phyloP scores from a whole-genome alignment of 2,329 filamentous ascomycete genomes.

The Mariannaea sp. region DNA sequence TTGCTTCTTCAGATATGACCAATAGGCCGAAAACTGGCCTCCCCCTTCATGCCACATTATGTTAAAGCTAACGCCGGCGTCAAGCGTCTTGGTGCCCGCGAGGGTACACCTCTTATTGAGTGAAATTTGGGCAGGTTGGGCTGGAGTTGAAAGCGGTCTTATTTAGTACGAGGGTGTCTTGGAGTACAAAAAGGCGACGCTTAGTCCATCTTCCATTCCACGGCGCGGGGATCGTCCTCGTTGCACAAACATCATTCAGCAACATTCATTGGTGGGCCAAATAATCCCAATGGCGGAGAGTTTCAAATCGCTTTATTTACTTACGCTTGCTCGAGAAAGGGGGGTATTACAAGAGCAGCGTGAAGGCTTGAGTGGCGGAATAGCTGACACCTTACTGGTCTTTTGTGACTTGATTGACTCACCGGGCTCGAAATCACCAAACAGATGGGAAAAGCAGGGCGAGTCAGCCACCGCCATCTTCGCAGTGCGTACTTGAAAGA shows the following conservation, averaged over 20 bases:
- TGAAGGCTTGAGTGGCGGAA: constrained; percentile 8
- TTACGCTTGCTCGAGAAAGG: not conserved
- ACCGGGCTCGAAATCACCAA: constrained; percentile 1
- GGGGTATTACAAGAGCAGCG: not conserved
- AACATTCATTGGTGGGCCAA: not conserved
- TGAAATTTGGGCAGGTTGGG: not conserved
- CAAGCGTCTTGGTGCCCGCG: not conserved
- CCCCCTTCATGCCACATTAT: not conserved
- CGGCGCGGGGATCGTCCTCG: not conserved
- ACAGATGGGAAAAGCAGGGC: not conserved
- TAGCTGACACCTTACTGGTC: not conserved
- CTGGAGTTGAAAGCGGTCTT: not conserved
- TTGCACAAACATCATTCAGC: not conserved
- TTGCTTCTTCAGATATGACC: not conserved
- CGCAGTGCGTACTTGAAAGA: not conserved
- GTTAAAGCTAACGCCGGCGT: not conserved
- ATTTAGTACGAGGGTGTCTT: no score
- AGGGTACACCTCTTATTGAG: not conserved
- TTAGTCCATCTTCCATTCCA: not conserved
- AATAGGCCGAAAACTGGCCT: not conserved
- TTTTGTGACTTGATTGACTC: constrained; percentile 18
- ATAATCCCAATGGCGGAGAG: not conserved
- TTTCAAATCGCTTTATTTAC: not conserved
- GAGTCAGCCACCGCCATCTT: not conserved
- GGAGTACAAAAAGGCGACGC: not conserved